phyloP scores from a whole-genome alignment of 176 grass and related monocot species.

The Triticum timopheevii region DNA sequence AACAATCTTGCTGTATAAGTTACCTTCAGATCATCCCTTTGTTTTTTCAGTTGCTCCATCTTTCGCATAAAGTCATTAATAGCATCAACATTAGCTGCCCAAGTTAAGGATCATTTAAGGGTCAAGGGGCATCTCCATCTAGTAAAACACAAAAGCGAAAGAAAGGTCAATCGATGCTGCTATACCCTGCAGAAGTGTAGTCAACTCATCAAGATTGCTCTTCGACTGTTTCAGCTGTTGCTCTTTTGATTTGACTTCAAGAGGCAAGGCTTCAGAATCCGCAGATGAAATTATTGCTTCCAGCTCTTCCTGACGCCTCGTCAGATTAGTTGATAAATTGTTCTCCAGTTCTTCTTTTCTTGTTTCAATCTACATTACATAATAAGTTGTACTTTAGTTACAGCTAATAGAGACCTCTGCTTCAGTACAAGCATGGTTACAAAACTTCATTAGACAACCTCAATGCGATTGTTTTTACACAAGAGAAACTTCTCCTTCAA shows the following conservation, averaged over 20 bases:
- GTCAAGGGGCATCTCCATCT: not conserved
- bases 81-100: constrained; percentile 52
- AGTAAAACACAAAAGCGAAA: not conserved
- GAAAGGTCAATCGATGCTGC: not conserved
- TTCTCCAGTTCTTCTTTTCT: constrained; percentile 93
- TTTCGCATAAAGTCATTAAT: constrained; percentile 58
- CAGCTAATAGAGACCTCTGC: not conserved
- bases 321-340: constrained; percentile 92
- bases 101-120: constrained; percentile 13
- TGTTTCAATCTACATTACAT: constrained; percentile 64
- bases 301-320: constrained; percentile 77
- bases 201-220: constrained; percentile 65
- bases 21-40: constrained; percentile 76
- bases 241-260: constrained; percentile 66
- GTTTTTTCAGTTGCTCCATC: constrained; percentile 57
- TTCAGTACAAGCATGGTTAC: not conserved
- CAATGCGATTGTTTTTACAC: constrained; percentile 84
- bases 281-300: constrained; percentile 78
- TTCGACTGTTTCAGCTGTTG: constrained; percentile 66
- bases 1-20: not conserved
- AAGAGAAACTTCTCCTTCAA: constrained; percentile 69
- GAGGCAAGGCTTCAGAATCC: constrained; percentile 60
- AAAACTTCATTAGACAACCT: constrained; percentile 52
- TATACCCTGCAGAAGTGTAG: constrained; percentile 62
- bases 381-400: not conserved